phyloP scores from a whole-genome alignment of 441 rosid species.

The Viola pubescens region DNA sequence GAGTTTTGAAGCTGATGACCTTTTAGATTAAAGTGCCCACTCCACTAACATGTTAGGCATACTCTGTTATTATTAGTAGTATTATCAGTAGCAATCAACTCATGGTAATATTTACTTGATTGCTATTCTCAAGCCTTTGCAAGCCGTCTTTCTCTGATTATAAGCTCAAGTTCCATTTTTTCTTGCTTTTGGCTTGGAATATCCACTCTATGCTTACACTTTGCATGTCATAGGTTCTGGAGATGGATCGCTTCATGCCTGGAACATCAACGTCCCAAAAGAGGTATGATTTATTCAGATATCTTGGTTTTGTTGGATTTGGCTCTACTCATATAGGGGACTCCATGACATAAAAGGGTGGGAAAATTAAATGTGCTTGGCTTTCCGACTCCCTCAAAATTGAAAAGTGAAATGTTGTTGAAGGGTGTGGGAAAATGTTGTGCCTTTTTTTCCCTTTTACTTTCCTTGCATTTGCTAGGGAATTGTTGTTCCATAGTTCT shows the following conservation, averaged over 20 bases:
- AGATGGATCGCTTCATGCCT: slow-evolving; percentile 82
- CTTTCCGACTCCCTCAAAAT: background rate
- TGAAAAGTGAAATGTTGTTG: background rate
- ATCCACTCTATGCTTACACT: no score
- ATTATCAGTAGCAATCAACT: background rate
- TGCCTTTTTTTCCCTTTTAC: background rate
- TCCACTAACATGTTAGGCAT: no score
- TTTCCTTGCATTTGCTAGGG: background rate
- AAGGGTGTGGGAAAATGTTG: background rate
- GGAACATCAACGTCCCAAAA: slow-evolving; percentile 60
- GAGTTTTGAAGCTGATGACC: background rate
- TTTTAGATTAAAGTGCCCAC: background rate
- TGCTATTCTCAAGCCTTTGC: no score
- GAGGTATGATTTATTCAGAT: slow-evolving; percentile 45
- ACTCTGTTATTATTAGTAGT: no score
- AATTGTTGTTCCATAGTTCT: background rate
- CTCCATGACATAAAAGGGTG: background rate
- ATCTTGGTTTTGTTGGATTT: background rate
- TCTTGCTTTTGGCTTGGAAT: no score
- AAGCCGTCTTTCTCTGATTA: no score
- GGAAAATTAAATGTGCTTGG: background rate
- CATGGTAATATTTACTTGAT: background rate
- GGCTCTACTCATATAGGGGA: background rate
- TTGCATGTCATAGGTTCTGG: slow-evolving; percentile 54
- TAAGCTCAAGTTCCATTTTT: background rate